Evolutionary conservation across 2,329 filamentous ascomycete species (phyloP), one percentile per base, ranked within the genome.

Genomic region (Epichloe gansuensis): DNA sequence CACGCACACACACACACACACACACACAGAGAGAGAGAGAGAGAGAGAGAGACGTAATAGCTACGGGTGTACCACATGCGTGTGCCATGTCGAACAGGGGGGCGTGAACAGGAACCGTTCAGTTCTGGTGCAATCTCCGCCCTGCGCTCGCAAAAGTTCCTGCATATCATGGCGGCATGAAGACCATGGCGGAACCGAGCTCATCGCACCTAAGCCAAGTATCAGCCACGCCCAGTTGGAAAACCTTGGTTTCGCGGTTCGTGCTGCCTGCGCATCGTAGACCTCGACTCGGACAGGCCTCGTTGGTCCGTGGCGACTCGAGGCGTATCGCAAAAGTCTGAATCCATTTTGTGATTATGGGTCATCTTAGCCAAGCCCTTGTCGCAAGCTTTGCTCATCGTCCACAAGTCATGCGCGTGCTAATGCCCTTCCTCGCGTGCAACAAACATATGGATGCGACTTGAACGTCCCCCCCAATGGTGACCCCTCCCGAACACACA

Each of bases 141-240:
- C 23, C 47, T 54, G 45, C 53, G 50, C 43, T 36, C 44, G 54
- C 58, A 60, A 60, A 60, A 58, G 58, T 60, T 58, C 58, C 57
- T 53, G 47, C 17, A 45, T 47, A 43, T 49, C 21, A 31, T 40
- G 43, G 11, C 45, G 45, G 42, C 31, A 40, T 23, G 17, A 36
- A 23, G 15, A 43, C 38, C 17, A 44, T 36, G 39, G 35, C 36
- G 40, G 27, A 39, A n/a, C 36, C 36, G 13, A 39, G 36, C 13
- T 15, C 4, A 11, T n/a, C 7, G 31, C 45, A 47, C 27, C 13
- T n/a, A 8, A 5, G n/a, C 36, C 13, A 12, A n/a, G 13, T 39
- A 43, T 43, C 17, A 25, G 17, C 17, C 41, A 43, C 21, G 8
- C 7, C 23, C 23, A 43, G 21, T 43, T 43, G 41, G 41, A 31